Base-by-base conservation (phyloP, 2,329 filamentous ascomycete species). In the Epichloe sp. region DNA sequence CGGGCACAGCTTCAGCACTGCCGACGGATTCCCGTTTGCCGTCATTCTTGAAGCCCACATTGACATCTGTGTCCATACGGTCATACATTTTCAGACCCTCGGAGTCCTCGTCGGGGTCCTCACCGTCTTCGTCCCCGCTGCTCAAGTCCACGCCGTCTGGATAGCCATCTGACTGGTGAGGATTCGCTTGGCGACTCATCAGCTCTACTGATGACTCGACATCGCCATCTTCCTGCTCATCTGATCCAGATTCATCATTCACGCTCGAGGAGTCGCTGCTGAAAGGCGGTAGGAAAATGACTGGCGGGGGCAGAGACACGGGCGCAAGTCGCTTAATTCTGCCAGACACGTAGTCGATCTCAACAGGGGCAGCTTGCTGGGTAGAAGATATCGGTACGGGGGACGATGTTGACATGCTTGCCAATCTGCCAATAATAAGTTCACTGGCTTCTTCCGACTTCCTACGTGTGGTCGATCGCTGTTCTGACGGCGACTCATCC, bases 271-370 rank as follows among this genome's bases (percentile, higher is more conserved):
- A 61, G 44, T 71, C 71, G 10, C 67, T 60, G 53, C 71, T 75
- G 43, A 74, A 71, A 0, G 70, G 70, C 0, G 71, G 71, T 56
- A 74, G 73, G 59, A 76, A 79, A 53, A 74, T 73, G 3, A 71
- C 68, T 0, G 77, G 74, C 0, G 76, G 76, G 0, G 77, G 77
- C 0, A 80, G 66, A 1, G 74, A 63, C 0, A 72, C 67, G 0
- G 77, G 76, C 0, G 68, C 63, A 7, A 78, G 61, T 12, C 65
- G 68, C 51, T 67, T 71, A 47, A 76, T 63, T 6, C 63, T 65
- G 2, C 65, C 66, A 0, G 67, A 65, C 0, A 74, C 50, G 48
- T 79, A 79, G 48, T 74, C 64, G 19, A 78, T 74, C 21, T 68
- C 62, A 1, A 78, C 51, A 15, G 52, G 41, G 5, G 15, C 17